A percentile compares a stretch with the other conserved stretches of the same genome.
Conservation (phyloP, 345 rosid genomes). For the Gossypium anomalum region DNA sequence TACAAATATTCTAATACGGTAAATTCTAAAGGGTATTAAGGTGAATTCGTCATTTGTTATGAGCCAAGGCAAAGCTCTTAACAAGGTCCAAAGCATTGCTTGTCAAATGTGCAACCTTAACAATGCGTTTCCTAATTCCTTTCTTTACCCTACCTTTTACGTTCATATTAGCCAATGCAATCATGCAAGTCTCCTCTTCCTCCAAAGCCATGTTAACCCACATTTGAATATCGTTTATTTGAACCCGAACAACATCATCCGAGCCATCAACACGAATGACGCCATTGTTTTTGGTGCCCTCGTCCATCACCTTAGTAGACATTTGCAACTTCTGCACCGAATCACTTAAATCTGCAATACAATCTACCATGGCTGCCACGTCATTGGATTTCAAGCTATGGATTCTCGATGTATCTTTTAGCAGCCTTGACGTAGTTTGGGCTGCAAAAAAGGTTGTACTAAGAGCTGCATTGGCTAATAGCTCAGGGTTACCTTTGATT, state of each 20-base stretch:
- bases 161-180: conserved; percentile 20
- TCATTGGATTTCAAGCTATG: conserved; percentile 21
- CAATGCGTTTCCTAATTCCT: conserved; percentile 33
- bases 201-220: conserved; percentile 64
- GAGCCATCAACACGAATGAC: conserved; percentile 9
- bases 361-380: conserved; percentile 33
- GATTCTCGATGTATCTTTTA: conserved; percentile 19
- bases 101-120: conserved; percentile 41
- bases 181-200: conserved; percentile 55
- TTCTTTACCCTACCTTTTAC: conserved; percentile 25
- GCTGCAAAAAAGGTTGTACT: conserved; percentile 22
- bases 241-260: conserved; percentile 14
- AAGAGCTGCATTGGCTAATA: conserved; percentile 31
- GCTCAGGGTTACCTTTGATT: conserved; percentile 32
- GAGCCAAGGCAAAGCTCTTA: conserved; percentile 38
- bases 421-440: conserved; percentile 19
- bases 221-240: conserved; percentile 39
- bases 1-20: too few relatives aligned
- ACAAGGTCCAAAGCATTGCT: conserved; percentile 57
- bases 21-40: neutral
- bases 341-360: conserved; percentile 29
- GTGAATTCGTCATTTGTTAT: neutral
- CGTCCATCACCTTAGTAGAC: conserved; percentile 24
- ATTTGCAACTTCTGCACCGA: conserved; percentile 19
- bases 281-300: too few relatives aligned